Conservation (phyloP, 495 filamentous ascomycete species). For the Parmelia sp. region DNA sequence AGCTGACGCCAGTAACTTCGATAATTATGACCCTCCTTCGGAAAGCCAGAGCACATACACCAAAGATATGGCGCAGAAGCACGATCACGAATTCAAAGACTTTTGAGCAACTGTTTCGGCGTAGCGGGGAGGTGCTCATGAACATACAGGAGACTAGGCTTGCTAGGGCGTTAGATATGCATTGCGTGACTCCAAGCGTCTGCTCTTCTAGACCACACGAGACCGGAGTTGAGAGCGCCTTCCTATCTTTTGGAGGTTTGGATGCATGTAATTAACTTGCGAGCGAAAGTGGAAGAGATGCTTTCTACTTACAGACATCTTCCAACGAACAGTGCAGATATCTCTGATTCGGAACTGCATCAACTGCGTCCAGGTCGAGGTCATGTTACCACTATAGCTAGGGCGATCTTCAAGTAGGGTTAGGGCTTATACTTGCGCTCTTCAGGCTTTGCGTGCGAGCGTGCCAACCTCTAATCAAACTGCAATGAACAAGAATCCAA, state of each 20-base stretch:
- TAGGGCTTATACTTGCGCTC: no score
- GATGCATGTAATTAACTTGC: constrained; percentile 15
- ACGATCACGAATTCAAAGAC: constrained; percentile 71
- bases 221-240: constrained; percentile 4
- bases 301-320: not conserved
- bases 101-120: constrained; percentile 45
- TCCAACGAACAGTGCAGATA: not conserved
- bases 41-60: constrained; percentile 57
- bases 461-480: no score
- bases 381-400: no score
- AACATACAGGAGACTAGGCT: not conserved
- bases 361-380: no score
- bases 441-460: no score
- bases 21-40: constrained; percentile 66
- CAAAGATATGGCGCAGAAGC: constrained; percentile 64
- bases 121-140: not conserved
- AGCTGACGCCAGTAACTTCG: constrained; percentile 85
- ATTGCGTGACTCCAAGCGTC: constrained; percentile 6
- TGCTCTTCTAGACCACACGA: constrained; percentile 5
- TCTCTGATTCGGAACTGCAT: no score
- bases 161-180: not conserved
- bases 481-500: no score
- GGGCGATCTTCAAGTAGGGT: no score
- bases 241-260: not conserved
- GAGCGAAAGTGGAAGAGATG: not conserved